Evolutionary conservation across 2,329 filamentous ascomycete genomes (phyloP).

Genomic region (Fusarium dimerum): DNA sequence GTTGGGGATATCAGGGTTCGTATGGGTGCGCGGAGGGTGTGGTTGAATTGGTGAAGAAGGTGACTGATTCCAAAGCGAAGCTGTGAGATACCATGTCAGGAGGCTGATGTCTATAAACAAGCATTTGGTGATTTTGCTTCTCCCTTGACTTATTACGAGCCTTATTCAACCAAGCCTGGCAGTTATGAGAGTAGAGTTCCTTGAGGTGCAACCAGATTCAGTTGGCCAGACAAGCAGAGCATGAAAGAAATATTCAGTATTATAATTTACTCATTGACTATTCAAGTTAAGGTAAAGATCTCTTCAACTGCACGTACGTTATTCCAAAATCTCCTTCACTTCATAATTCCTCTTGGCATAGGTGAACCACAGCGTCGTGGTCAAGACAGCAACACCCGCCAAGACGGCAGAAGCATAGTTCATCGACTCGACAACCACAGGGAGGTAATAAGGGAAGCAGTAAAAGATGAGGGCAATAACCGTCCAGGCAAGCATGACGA

Average conservation of each 20-base stretch:
- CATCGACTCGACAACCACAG: constrained; percentile 22
- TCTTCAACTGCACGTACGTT: not conserved
- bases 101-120: not conserved
- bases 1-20: constrained; percentile 65
- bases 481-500: constrained; percentile 27
- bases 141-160: too few relatives aligned
- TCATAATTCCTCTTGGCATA: constrained; percentile 26
- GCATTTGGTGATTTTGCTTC: too few relatives aligned
- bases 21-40: constrained; percentile 17
- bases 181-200: too few relatives aligned
- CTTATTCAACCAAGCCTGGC: too few relatives aligned
- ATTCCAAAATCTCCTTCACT: constrained; percentile 19
- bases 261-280: too few relatives aligned
- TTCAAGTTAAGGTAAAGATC: too few relatives aligned
- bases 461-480: constrained; percentile 27
- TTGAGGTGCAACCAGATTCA: too few relatives aligned
- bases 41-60: constrained; percentile 13
- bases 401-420: constrained; percentile 29
- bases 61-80: constrained; percentile 2
- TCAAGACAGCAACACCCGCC: constrained; percentile 14
- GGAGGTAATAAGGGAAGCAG: constrained; percentile 28
- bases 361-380: constrained; percentile 20
- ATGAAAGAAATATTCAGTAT: too few relatives aligned
- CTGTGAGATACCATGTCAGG: not conserved
- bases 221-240: too few relatives aligned